Percentiles rank a stretch among this genome's conserved stretches.
Conservation (phyloP, 768 basidiomycete species). For the Cystofilobasidium macerans region DNA sequence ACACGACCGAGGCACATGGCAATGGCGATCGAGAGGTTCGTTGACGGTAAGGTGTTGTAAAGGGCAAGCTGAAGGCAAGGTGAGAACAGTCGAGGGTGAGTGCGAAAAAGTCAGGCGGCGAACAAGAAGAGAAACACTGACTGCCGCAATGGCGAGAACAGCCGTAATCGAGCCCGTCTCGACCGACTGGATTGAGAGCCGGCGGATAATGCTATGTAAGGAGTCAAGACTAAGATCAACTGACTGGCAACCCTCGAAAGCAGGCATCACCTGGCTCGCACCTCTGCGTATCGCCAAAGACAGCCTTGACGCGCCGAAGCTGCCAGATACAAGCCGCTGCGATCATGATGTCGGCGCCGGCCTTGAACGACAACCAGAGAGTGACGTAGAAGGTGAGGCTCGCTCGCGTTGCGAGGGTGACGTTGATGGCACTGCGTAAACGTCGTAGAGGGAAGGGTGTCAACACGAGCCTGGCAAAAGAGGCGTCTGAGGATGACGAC, state of each 20-base stretch:
- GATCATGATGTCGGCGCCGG: neutral
- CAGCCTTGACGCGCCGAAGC: neutral
- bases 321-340: neutral
- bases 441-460: no score
- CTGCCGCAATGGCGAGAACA: neutral
- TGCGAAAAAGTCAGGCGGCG: no score
- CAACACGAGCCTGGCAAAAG: no score
- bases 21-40: neutral
- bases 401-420: neutral
- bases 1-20: neutral
- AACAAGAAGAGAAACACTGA: no score
- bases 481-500: no score
- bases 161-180: slow-evolving; percentile 1
- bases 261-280: no score
- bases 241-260: no score
- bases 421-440: neutral
- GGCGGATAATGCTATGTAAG: neutral
- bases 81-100: no score
- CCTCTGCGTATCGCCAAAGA: neutral
- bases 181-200: neutral
- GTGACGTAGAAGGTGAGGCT: neutral
- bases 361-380: neutral
- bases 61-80: neutral
- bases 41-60: neutral
- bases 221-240: no score